Conservation (phyloP, 495 filamentous ascomycete species). For the Neurospora sp. region DNA sequence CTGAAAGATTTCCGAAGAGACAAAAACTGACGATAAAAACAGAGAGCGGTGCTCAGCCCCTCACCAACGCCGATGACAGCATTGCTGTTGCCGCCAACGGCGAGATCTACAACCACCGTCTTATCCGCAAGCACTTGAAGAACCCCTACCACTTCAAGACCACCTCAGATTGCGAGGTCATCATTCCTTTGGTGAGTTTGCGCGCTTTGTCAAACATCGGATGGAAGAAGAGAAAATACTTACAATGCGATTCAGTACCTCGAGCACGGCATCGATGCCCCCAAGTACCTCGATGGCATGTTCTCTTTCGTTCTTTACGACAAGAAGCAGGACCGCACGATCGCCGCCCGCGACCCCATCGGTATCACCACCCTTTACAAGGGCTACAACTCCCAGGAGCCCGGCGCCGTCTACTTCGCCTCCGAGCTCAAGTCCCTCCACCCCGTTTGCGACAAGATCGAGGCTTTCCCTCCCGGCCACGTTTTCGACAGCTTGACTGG, state of each 20-base stretch:
- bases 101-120: slow-evolving; percentile 98
- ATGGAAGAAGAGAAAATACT: background rate
- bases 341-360: slow-evolving; percentile 93
- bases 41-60: slow-evolving; percentile 83
- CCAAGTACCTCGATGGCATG: slow-evolving; percentile 96
- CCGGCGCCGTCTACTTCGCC: slow-evolving; percentile 84
- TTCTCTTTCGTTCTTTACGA: slow-evolving; percentile 98
- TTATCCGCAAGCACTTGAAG: slow-evolving; percentile 77
- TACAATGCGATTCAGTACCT: slow-evolving; percentile 52
- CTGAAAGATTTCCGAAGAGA: background rate
- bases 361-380: slow-evolving; percentile 97
- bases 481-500: slow-evolving; percentile 87
- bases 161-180: slow-evolving; percentile 94
- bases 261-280: slow-evolving; percentile 84
- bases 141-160: slow-evolving; percentile 88
- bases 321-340: slow-evolving; percentile 77
- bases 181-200: slow-evolving; percentile 79
- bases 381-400: slow-evolving; percentile 74
- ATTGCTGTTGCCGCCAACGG: slow-evolving; percentile 95
- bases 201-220: background rate
- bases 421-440: slow-evolving; percentile 92
- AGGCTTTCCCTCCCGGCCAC: slow-evolving; percentile 89
- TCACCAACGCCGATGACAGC: slow-evolving; percentile 80
- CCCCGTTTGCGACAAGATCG: slow-evolving; percentile 90
- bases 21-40: background rate